Conservation (phyloP, 371 early-diverging fungal genomes). For the Lichtheimia hyalospora region DNA sequence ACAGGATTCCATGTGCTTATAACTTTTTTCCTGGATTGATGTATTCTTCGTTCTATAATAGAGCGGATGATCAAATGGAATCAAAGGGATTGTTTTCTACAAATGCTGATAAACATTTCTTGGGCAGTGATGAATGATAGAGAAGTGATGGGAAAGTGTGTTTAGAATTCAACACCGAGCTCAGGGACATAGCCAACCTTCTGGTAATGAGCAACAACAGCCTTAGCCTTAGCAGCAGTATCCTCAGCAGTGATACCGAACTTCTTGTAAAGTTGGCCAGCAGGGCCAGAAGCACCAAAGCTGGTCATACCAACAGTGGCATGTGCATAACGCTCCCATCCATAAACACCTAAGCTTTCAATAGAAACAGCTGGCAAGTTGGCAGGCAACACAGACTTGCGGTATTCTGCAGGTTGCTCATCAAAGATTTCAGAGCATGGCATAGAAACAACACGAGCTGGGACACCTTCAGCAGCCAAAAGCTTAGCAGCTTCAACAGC, state of each 20-base stretch:
- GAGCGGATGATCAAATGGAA: too few relatives aligned
- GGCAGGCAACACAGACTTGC: constrained; percentile 72
- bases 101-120: background rate
- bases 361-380: constrained; percentile 82
- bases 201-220: constrained; percentile 76
- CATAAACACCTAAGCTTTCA: constrained; percentile 89
- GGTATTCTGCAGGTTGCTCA: constrained; percentile 84
- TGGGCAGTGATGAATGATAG: background rate
- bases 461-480: constrained; percentile 54
- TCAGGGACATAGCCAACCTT: constrained; percentile 52
- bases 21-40: background rate
- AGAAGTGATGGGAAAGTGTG: background rate
- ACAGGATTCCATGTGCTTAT: too few relatives aligned
- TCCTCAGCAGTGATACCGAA: constrained; percentile 82
- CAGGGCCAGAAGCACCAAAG: constrained; percentile 60
- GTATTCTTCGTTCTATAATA: background rate
- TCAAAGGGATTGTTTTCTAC: background rate
- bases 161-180: constrained; percentile 39
- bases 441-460: constrained; percentile 90
- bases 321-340: constrained; percentile 90
- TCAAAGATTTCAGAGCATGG: constrained; percentile 93
- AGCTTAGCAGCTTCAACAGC: constrained; percentile 77
- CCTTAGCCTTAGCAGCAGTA: constrained; percentile 77
- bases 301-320: constrained; percentile 21
- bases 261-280: constrained; percentile 75